Percentiles rank a stretch among this genome's conserved stretches.
Evolutionary conservation across 2,329 filamentous ascomycete genomes (phyloP).

Genomic region (Apiospora hydei): DNA sequence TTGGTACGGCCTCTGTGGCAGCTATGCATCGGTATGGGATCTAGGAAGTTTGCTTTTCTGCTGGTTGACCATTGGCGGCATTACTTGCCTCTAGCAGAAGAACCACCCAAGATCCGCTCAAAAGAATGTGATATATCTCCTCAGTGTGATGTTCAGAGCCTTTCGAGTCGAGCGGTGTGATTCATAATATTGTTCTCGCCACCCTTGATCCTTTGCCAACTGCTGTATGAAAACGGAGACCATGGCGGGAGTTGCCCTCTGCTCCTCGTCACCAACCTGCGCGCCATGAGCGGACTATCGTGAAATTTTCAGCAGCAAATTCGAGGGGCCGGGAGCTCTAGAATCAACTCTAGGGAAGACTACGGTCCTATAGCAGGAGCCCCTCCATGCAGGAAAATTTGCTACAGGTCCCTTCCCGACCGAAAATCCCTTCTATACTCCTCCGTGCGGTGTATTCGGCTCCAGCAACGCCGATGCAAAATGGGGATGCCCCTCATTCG

Average conservation of each 20-base stretch:
- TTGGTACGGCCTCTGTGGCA: background rate
- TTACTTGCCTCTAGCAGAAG: background rate
- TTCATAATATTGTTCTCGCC: conserved; percentile 13
- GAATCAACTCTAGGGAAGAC: conserved; percentile 11
- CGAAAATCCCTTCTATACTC: background rate
- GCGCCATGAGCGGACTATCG: conserved; percentile 12
- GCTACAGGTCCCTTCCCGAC: background rate
- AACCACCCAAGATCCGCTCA: conserved; percentile 15
- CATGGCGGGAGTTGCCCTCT: conserved; percentile 3
- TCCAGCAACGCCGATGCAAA: conserved; percentile 5
- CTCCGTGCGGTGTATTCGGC: conserved; percentile 15
- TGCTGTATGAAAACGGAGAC: conserved; percentile 11
- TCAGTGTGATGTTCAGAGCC: background rate
- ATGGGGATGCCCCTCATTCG: conserved; percentile 9
- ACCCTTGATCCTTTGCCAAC: background rate
- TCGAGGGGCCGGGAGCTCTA: conserved; percentile 19
- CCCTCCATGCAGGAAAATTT: conserved; percentile 21
- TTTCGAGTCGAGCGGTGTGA: conserved; percentile 16
- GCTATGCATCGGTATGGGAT: background rate
- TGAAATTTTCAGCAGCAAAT: conserved; percentile 13
- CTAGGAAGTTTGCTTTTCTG: background rate
- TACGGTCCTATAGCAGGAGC: background rate
- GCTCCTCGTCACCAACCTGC: conserved; percentile 14
- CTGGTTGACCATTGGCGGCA: background rate
- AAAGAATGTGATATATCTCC: conserved; percentile 4